Evolutionary conservation across 2,329 filamentous ascomycete species (phyloP).

Genomic region (Meredithiella fracta): DNA sequence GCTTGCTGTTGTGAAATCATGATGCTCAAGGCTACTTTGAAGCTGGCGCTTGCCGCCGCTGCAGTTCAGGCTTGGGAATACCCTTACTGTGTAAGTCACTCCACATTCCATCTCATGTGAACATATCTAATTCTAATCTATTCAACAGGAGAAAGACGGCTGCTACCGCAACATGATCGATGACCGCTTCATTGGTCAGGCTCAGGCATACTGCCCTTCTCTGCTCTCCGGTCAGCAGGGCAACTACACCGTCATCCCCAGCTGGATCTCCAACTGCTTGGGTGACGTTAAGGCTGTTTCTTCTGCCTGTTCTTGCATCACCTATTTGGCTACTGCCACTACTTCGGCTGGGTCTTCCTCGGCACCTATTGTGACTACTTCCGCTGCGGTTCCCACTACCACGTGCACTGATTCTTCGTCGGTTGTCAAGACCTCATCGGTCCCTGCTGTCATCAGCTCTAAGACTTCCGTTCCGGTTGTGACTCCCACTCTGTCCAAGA

Average conservation of each 20-base stretch:
- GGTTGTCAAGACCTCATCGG: not conserved
- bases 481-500: not conserved
- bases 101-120: not conserved
- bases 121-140: not conserved
- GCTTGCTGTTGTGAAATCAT: not conserved
- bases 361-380: slow-evolving; percentile 1
- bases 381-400: not conserved
- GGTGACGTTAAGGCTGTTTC: slow-evolving; percentile 34
- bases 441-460: slow-evolving; percentile 1
- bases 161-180: slow-evolving; percentile 24
- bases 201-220: slow-evolving; percentile 21
- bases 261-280: slow-evolving; percentile 22
- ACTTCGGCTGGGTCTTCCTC: slow-evolving; percentile 2
- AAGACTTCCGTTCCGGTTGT: not conserved
- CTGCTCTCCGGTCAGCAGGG: slow-evolving; percentile 21
- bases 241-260: slow-evolving; percentile 19
- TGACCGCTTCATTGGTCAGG: slow-evolving; percentile 19
- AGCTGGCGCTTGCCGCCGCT: slow-evolving; percentile 20
- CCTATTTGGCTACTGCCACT: slow-evolving; percentile 9
- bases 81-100: slow-evolving; percentile 19
- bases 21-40: slow-evolving; percentile 1
- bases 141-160: slow-evolving; percentile 19
- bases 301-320: slow-evolving; percentile 59
- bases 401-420: not conserved
- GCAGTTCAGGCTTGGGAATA: slow-evolving; percentile 19